Conservation (phyloP, 2,329 filamentous ascomycete species). For the Colletotrichum nymphaeae region DNA sequence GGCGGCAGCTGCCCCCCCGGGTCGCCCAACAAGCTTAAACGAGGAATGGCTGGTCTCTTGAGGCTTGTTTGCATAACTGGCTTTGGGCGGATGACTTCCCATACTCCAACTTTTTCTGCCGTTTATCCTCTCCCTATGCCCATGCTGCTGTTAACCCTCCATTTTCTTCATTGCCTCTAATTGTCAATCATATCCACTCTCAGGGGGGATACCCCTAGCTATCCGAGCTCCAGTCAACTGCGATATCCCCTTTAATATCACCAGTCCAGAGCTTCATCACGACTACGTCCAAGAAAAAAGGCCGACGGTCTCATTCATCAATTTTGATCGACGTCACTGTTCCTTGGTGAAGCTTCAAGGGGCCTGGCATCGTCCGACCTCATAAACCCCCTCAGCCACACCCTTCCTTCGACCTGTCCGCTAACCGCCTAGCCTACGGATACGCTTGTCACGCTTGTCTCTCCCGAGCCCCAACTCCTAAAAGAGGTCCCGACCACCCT, state of each 20-base stretch:
- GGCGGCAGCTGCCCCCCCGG: background rate
- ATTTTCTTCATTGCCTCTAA: background rate
- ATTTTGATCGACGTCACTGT: background rate
- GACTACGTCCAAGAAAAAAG: background rate
- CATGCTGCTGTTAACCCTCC: background rate
- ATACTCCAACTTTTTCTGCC: background rate
- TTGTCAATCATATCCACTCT: slow-evolving; percentile 22
- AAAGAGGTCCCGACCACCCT: background rate
- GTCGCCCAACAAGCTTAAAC: slow-evolving; percentile 27
- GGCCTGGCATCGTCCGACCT: slow-evolving; percentile 21
- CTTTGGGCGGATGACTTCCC: background rate
- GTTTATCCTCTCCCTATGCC: background rate
- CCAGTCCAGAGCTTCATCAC: background rate
- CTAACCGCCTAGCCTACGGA: background rate
- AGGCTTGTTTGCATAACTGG: background rate
- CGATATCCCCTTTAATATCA: background rate
- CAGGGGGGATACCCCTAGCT: slow-evolving; percentile 4
- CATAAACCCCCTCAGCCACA: background rate
- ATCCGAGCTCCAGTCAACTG: background rate
- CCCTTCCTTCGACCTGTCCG: background rate
- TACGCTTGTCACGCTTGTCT: background rate
- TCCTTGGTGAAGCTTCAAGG: background rate
- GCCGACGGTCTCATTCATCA: background rate
- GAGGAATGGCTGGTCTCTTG: background rate
- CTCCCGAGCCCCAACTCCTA: background rate